Evolutionary conservation across 2,329 filamentous ascomycete species (phyloP).

Genomic region (Talaromyces marneffei): DNA sequence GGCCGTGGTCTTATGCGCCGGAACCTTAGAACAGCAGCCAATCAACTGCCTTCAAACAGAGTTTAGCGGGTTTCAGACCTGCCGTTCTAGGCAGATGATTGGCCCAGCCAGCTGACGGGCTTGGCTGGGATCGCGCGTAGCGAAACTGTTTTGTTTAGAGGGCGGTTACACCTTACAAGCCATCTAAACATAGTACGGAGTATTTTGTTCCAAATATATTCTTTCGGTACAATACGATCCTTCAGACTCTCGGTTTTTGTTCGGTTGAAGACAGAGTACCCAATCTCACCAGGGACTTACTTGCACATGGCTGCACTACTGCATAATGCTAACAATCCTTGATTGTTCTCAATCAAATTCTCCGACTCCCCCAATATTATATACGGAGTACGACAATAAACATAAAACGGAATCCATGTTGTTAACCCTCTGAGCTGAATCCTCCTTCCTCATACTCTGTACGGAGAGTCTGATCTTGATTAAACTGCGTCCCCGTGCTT

Average conservation of each 20-base stretch:
- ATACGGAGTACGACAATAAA: no score
- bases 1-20: neutral
- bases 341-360: no score
- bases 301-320: no score
- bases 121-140: conserved; percentile 5
- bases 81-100: neutral
- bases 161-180: neutral
- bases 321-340: no score
- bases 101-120: neutral
- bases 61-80: neutral
- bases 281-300: no score
- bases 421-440: no score
- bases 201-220: neutral
- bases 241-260: neutral
- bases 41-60: neutral
- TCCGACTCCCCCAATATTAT: no score
- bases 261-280: no score
- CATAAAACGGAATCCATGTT: no score
- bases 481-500: no score
- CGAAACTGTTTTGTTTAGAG: conserved; percentile 7
- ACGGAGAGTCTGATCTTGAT: no score
- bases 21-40: neutral
- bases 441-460: no score
- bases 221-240: neutral
- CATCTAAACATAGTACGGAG: neutral